A percentile compares a stretch with the other conserved stretches of the same genome.
Evolutionary conservation across 2,329 filamentous ascomycete species (phyloP).

Genomic region (Alternaria triticina): DNA sequence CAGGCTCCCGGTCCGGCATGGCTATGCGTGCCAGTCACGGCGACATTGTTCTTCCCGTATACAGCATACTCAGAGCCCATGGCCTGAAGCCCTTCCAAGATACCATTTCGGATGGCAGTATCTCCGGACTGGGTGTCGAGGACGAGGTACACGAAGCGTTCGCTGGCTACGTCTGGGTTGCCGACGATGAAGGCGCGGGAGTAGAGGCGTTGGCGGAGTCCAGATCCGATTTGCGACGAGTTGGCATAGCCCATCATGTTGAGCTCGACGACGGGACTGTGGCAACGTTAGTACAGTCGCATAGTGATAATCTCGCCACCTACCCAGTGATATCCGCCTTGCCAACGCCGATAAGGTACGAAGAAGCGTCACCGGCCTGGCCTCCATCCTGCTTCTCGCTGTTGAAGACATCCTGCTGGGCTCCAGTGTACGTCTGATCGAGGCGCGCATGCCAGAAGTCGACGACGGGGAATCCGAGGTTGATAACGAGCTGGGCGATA

Average conservation of each 20-base stretch:
- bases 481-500: conserved; percentile 42
- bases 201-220: conserved; percentile 85
- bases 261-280: conserved; percentile 82
- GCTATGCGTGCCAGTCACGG: conserved; percentile 90
- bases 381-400: conserved; percentile 37
- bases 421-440: conserved; percentile 28
- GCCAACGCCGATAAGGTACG: conserved; percentile 71
- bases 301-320: background rate
- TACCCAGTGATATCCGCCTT: conserved; percentile 77
- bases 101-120: conserved; percentile 86
- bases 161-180: conserved; percentile 66
- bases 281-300: conserved; percentile 13
- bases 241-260: conserved; percentile 93
- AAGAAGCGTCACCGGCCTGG: conserved; percentile 47
- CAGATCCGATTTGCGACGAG: conserved; percentile 79
- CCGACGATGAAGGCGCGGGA: conserved; percentile 89
- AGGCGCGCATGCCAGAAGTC: conserved; percentile 46
- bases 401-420: conserved; percentile 33
- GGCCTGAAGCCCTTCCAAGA: conserved; percentile 73
- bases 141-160: conserved; percentile 86
- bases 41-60: conserved; percentile 82
- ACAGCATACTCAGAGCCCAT: conserved; percentile 75
- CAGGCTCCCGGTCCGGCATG: conserved; percentile 91
- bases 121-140: conserved; percentile 88
- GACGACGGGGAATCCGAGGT: conserved; percentile 43